Evolutionary conservation across 192 early-diverging fungal species (phyloP), one percentile per base, ranked within the genome.

Genomic region (Glomus cerebriforme): DNA sequence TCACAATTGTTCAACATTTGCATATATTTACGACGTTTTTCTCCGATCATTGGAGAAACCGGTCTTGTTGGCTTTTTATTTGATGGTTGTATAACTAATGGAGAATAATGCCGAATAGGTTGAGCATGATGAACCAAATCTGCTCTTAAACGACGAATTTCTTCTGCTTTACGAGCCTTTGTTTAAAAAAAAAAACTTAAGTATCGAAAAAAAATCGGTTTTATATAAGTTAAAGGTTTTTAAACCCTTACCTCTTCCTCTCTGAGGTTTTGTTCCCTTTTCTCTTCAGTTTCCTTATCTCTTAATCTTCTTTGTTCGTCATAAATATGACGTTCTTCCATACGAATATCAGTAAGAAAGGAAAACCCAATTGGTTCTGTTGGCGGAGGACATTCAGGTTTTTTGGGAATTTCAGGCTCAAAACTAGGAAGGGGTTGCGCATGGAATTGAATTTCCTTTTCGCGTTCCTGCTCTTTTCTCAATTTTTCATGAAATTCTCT

Each of bases 171-270:
- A 12, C 74, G 39, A 17, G 2, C 8, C 74, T 75, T 19, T 34
- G 31, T 45, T 39, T 22, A 24, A 73, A 59, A 8, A 29, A 34
- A 73, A 17, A 39, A 31, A 26, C 6, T 26, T 63, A 72, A 72
- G 15, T 54, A 26, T 26, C 17, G 5, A 47, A 72, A 26, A n/a
- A 49, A 49, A 12, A 26, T 43, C 10, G 34, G n/a, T 27, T 39
- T 8, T 31, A 24, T 12, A 45, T 10, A 22, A 19, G 13, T 7
- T 32, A 26, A 22, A 62, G 4, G 2, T 13, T 12, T 2, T 65
- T 31, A 65, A 31, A 31, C 8, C 59, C 19, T 68, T 32, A 75
- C 74, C 59, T 75, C 74, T 60, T 75, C 74, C 10, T 75, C 74
- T 45, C 32, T 59, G 1, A 32, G 54, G 15, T 34, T 63, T 26